phyloP scores from a whole-genome alignment of 139 green algal species.

The Chlamydomonas schloesseri region DNA sequence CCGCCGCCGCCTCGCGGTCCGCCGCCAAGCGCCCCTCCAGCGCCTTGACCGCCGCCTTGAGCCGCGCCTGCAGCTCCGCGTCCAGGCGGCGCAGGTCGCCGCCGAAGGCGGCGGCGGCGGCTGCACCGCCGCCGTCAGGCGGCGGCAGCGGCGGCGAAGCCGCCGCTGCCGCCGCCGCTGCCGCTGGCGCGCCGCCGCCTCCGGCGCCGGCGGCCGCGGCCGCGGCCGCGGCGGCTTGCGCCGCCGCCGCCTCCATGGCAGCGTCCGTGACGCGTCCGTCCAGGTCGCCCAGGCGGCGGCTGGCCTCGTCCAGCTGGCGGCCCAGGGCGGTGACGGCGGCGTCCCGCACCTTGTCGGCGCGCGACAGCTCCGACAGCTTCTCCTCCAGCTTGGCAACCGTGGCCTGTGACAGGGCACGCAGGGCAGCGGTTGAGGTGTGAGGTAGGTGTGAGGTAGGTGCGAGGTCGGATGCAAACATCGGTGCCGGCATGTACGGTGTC shows the following conservation, averaged over 20 bases:
- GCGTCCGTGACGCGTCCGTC: background rate
- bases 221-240: background rate
- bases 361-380: background rate
- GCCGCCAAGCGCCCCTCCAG: background rate
- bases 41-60: slow-evolving; percentile 24
- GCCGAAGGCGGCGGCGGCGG: background rate
- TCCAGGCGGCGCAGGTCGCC: background rate
- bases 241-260: slow-evolving; percentile 27
- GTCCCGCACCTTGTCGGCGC: background rate
- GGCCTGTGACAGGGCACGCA: background rate
- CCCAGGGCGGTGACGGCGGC: background rate
- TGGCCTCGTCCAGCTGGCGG: background rate
- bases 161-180: background rate
- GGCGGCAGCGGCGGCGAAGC: too few species aligned
- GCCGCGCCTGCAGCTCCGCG: slow-evolving; percentile 23
- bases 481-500: too few species aligned
- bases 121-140: too few species aligned
- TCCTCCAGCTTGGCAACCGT: slow-evolving; percentile 10
- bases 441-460: too few species aligned
- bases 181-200: too few species aligned
- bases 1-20: background rate
- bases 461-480: too few species aligned
- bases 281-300: background rate
- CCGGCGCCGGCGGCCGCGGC: too few species aligned
- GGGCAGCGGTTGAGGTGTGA: background rate